These are phyloP conservation scores for Wallacemonas sp. DNA, from an alignment of 208 protist genomes.

Conservation along the genomic window DNA sequence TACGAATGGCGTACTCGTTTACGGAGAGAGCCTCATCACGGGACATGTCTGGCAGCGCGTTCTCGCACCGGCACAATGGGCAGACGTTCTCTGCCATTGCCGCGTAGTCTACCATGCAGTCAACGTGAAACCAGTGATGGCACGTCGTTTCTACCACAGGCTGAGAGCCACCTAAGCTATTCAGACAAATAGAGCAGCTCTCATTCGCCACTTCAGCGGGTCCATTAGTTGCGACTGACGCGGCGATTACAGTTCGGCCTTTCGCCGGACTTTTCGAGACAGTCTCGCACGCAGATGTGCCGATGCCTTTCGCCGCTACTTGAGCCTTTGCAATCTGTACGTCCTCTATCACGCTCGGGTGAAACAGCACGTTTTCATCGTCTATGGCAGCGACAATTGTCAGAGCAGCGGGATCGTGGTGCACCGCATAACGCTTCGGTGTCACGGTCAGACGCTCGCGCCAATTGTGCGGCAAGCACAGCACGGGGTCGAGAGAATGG, in stretches of 20 bases:
- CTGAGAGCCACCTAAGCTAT: constrained; percentile 26
- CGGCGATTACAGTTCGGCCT: too few species aligned
- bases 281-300: background rate
- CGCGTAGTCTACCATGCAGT: constrained; percentile 55
- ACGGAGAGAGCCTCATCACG: constrained; percentile 16
- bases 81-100: constrained; percentile 30
- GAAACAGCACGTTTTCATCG: background rate
- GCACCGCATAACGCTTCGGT: constrained; percentile 11
- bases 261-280: too few species aligned
- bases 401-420: background rate
- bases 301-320: background rate
- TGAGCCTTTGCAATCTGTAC: background rate
- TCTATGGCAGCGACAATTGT: background rate
- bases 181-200: constrained; percentile 55
- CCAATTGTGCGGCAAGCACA: constrained; percentile 8
- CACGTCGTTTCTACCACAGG: constrained; percentile 56
- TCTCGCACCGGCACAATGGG: constrained; percentile 52
- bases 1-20: constrained; percentile 38
- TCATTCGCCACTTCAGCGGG: constrained; percentile 8
- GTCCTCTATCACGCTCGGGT: background rate
- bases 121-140: constrained; percentile 68
- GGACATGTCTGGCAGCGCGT: constrained; percentile 40
- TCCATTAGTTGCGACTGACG: background rate
- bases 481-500: background rate
- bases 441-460: background rate